Evolutionary conservation across 768 basidiomycete genomes (phyloP).

Genomic region (Ramaria sp.): DNA sequence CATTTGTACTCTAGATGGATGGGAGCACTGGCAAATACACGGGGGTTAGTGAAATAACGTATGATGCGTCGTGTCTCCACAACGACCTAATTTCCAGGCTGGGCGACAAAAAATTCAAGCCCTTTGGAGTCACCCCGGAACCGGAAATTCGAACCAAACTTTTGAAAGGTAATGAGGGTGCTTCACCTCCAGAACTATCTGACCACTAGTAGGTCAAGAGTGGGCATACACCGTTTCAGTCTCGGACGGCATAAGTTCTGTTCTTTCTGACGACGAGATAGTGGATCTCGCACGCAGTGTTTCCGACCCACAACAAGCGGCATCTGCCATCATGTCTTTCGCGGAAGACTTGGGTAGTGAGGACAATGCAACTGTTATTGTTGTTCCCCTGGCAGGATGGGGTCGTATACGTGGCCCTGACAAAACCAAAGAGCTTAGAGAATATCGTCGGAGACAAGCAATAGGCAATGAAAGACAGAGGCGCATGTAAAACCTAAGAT

Average conservation of each 20-base stretch:
- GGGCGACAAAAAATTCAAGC: conserved; percentile 83
- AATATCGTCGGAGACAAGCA: conserved; percentile 67
- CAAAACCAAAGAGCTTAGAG: conserved; percentile 67
- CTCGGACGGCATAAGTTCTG: conserved; percentile 90
- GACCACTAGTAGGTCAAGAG: conserved; percentile 42
- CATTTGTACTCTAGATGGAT: conserved; percentile 55
- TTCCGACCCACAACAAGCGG: conserved; percentile 65
- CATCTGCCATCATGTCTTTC: conserved; percentile 71
- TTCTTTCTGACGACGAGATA: conserved; percentile 89
- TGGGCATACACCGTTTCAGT: conserved; percentile 83
- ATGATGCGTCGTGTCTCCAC: neutral
- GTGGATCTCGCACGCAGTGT: conserved; percentile 76
- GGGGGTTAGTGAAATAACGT: conserved; percentile 41
- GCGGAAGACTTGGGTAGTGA: conserved; percentile 81
- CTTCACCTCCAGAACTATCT: neutral
- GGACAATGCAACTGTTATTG: conserved; percentile 87
- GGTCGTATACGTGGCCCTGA: conserved; percentile 72
- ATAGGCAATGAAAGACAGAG: conserved; percentile 58
- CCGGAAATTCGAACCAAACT: conserved; percentile 75
- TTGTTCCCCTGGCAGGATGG: conserved; percentile 92
- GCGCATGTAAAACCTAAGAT: conserved; percentile 40
- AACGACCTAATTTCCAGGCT: conserved; percentile 29
- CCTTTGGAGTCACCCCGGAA: conserved; percentile 85
- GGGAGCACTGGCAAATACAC: conserved; percentile 86
- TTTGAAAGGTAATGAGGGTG: conserved; percentile 50